phyloP scores from a whole-genome alignment of 2,329 filamentous ascomycete genomes.

The Colletotrichum theobromicola region DNA sequence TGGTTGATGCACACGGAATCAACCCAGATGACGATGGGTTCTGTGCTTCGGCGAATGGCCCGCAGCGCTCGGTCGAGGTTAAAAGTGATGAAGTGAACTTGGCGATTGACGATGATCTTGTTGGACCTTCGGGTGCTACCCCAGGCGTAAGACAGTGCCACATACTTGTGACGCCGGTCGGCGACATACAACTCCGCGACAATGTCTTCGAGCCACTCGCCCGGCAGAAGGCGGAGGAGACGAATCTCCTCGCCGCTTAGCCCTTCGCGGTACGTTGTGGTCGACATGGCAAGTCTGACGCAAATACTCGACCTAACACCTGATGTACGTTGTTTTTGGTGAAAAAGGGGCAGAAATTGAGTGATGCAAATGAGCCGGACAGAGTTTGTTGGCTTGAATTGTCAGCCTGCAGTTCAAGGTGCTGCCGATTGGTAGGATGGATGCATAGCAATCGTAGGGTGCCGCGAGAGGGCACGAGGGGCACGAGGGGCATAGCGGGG shows the following conservation, averaged over 20 bases:
- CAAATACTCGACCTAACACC: not conserved
- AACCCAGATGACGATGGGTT: not conserved
- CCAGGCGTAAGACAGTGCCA: slow-evolving; percentile 33
- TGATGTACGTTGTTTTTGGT: not conserved
- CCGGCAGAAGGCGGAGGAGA: slow-evolving; percentile 7
- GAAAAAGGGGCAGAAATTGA: not conserved
- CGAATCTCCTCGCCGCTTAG: not conserved
- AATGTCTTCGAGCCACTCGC: slow-evolving; percentile 13
- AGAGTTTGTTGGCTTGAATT: not conserved
- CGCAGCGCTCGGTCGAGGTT: slow-evolving; percentile 32
- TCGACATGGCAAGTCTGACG: not conserved
- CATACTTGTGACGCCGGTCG: slow-evolving; percentile 12
- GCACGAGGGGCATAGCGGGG: not conserved
- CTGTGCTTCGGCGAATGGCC: slow-evolving; percentile 23
- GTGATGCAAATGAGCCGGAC: not conserved
- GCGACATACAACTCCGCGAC: not conserved
- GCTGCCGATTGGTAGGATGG: not conserved
- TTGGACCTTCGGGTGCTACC: slow-evolving; percentile 23
- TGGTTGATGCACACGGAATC: slow-evolving; percentile 25
- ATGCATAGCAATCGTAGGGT: not conserved
- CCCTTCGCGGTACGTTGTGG: not conserved
- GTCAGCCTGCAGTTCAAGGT: not conserved
- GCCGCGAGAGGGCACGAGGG: not conserved
- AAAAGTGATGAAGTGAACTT: slow-evolving; percentile 24
- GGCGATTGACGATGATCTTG: slow-evolving; percentile 27